Percentiles rank a stretch among this genome's conserved stretches.
Conservation (phyloP, 2,329 filamentous ascomycete species). For the Talaromyces sp. region DNA sequence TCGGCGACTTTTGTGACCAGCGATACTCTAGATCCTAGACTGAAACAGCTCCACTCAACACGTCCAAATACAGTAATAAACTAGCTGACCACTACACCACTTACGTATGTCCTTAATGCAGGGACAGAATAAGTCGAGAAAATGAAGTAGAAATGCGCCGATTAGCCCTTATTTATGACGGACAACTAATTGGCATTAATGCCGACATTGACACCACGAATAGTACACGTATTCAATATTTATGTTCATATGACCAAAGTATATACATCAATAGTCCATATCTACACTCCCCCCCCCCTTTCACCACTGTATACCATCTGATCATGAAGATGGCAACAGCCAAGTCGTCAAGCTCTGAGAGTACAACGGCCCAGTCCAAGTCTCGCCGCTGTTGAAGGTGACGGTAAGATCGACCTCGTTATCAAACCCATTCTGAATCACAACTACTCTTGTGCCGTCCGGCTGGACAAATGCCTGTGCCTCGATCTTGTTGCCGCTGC, state of each 20-base stretch:
- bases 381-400: constrained; percentile 17
- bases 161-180: no score
- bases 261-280: neutral
- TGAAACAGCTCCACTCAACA: neutral
- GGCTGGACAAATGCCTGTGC: constrained; percentile 46
- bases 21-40: neutral
- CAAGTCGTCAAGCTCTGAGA: constrained; percentile 26
- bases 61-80: neutral
- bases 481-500: constrained; percentile 34
- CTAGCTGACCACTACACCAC: neutral
- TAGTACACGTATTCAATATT: neutral
- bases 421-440: constrained; percentile 46
- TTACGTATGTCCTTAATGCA: neutral
- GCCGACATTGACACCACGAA: neutral
- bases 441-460: constrained; percentile 43
- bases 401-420: constrained; percentile 43
- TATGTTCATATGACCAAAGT: neutral
- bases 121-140: neutral
- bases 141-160: neutral
- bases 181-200: neutral
- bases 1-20: neutral
- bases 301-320: no score
- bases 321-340: constrained; percentile 18
- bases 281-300: no score
- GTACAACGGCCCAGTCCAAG: constrained; percentile 26